Percentiles rank a stretch among this genome's conserved stretches.
Evolutionary conservation across 2,329 filamentous ascomycete genomes (phyloP).

Genomic region (Tolypocladium tundrense): DNA sequence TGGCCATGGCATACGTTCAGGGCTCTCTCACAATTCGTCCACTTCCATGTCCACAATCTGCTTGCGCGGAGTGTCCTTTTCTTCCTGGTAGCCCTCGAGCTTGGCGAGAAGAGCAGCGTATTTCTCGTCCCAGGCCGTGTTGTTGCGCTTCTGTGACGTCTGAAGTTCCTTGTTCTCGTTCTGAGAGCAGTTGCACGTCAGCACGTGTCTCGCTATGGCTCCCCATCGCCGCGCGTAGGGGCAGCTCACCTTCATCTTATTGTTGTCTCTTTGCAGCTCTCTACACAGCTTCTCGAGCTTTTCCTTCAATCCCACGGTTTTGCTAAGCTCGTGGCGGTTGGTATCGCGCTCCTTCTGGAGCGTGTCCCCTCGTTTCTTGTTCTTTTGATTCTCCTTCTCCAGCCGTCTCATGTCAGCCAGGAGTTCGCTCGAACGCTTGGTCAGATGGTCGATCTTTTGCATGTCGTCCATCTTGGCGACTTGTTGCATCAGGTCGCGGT

Average conservation of each 20-base stretch:
- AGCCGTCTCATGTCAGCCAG: slow-evolving; percentile 91
- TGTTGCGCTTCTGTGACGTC: slow-evolving; percentile 73
- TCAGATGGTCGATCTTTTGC: slow-evolving; percentile 82
- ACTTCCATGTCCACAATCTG: slow-evolving; percentile 76
- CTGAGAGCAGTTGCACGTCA: slow-evolving; percentile 29
- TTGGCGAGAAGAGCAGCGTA: slow-evolving; percentile 72
- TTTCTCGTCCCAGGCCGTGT: slow-evolving; percentile 74
- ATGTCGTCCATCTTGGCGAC: slow-evolving; percentile 87
- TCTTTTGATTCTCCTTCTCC: slow-evolving; percentile 88
- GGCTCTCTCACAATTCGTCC: slow-evolving; percentile 66
- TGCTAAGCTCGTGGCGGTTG: slow-evolving; percentile 76
- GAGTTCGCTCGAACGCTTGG: slow-evolving; percentile 84
- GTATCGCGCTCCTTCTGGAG: slow-evolving; percentile 95
- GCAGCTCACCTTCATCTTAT: slow-evolving; percentile 75
- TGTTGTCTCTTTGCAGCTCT: slow-evolving; percentile 93
- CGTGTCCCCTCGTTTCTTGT: slow-evolving; percentile 89
- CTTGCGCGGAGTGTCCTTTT: slow-evolving; percentile 73
- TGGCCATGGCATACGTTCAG: background rate
- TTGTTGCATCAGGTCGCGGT: slow-evolving; percentile 77
- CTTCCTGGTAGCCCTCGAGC: slow-evolving; percentile 78
- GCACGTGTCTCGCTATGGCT: slow-evolving; percentile 3
- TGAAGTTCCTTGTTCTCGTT: slow-evolving; percentile 90
- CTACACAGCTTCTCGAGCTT: slow-evolving; percentile 94
- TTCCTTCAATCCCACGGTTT: slow-evolving; percentile 84
- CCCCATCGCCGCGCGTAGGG: slow-evolving; percentile 10